Base-by-base conservation (phyloP, 495 filamentous ascomycete species). In the Aspergillus taichungensis region DNA sequence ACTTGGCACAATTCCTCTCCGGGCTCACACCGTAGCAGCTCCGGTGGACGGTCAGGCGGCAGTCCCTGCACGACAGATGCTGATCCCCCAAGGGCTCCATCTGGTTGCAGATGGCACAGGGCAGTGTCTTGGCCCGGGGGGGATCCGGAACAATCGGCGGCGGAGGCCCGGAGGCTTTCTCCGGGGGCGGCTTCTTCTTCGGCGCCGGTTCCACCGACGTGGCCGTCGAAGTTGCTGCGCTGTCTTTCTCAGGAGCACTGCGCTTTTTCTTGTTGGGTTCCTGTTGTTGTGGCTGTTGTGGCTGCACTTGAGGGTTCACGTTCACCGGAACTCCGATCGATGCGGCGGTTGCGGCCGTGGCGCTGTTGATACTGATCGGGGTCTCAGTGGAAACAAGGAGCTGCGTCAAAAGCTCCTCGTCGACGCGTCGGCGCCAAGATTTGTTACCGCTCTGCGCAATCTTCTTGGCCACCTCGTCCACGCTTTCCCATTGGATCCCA, bases 381-480 rank as follows among this genome's bases (percentile, higher is more conserved):
- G 67, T 74, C 34, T 73, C 73, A 29, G 74, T 76, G 8, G 76
- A 72, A 42, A 72, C 69, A 34, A 76, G 67, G 13, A 95, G 69
- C 64, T 96, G 92, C 40, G 83, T 83, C 40, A 95, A 69, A 8
- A 95, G 70, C 59, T 97, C 94, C 57, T 97, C 90, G 52, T 97
- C 92, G 40, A 92, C 81, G 41, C 80, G 83, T 38, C 87, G 78
- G 59, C 90, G 89, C 84, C 84, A 89, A 2, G 85, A 85, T 47
- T 87, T 83, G 33, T 88, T 87, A 34, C 89, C 88, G 45, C 79
- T 82, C 42, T 82, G 80, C 3, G 81, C 80, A 42, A 94, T 81
- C 70, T 94, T 92, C 72, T 92, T 95, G 14, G 83, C 82, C 30
- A 95, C 75, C 51, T 97, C 92, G 43, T 97, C 92, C n/a, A 86